Evolutionary conservation across 1,284 basidiomycete genomes (phyloP).

Genomic region (Tremellales sp.): DNA sequence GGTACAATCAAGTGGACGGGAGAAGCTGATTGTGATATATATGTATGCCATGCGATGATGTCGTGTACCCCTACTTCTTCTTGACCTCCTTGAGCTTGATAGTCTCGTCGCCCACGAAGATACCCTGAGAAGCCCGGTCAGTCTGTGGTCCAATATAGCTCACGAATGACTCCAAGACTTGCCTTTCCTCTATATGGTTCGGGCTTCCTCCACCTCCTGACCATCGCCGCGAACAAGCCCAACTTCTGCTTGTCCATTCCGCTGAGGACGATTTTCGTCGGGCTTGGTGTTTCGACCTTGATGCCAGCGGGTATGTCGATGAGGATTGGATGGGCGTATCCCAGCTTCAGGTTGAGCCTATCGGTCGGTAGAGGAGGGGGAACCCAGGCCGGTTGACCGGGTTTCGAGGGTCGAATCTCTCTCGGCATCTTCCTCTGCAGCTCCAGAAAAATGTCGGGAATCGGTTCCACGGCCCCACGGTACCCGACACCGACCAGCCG

Average conservation of each 20-base stretch:
- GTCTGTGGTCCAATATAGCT: background rate
- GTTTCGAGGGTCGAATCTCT: conserved; percentile 8
- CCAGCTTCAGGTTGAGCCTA: conserved; percentile 78
- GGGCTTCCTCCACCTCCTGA: conserved; percentile 78
- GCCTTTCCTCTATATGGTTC: conserved; percentile 98
- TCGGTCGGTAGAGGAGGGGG: conserved; percentile 28
- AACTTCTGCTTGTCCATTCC: conserved; percentile 59
- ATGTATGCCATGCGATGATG: conserved; percentile 10
- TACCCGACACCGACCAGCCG: conserved; percentile 95
- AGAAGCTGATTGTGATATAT: conserved; percentile 17
- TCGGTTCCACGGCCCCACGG: conserved; percentile 78
- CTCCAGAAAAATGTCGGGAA: conserved; percentile 55
- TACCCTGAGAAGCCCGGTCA: conserved; percentile 57
- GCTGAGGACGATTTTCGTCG: conserved; percentile 53
- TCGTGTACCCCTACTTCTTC: conserved; percentile 70
- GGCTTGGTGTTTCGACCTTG: conserved; percentile 55
- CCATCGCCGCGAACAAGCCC: conserved; percentile 82
- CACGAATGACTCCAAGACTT: conserved; percentile 32
- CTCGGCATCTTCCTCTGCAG: conserved; percentile 31
- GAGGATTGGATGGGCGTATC: conserved; percentile 82
- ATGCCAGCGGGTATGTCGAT: conserved; percentile 77
- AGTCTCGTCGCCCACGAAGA: conserved; percentile 85
- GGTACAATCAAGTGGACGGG: background rate
- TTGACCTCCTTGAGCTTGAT: conserved; percentile 86
- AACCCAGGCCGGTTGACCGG: conserved; percentile 20